Base-by-base conservation (phyloP, 176 grass and related monocot genomes). In the Pharus latifolius region DNA sequence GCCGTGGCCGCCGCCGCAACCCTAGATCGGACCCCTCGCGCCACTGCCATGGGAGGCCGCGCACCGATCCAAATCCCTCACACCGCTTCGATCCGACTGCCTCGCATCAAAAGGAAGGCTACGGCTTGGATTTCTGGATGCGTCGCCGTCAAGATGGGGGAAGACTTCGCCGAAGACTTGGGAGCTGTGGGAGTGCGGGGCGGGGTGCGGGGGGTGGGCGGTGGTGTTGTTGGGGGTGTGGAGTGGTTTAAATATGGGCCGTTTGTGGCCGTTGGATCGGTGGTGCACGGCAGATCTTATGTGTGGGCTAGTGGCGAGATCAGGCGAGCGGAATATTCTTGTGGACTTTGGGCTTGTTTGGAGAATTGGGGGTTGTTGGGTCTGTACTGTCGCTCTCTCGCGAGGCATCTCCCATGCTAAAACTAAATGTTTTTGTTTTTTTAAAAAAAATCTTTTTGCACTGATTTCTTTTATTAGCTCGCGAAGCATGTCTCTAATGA, bases 81-180 rank as follows among this genome's bases (percentile, higher is more conserved):
- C n/a, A 14, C 24, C 56, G 38, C 48, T 56, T 63, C 63, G 83
- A 75, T 75, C 63, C 55, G 49, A 47, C n/a, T 48, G 11, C 49
- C 70, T 55, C 41, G 63, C 83, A 75, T 85, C 70, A 49, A 79
- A 34, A 48, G 38, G 34, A 61, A 29, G 48, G 49, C 48, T 25
- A 17, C 1, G 63, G 35, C 6, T 38, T 33, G 54, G 54, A 52
- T 19, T 68, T 62, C n/a, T 69, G 48, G 14, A 37, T 17, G 46
- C n/a, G 76, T 44, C 70, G 76, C 37, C 70, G 63, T 14, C 70
- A 63, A 80, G 83, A 85, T 80, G 28, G 68, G 35, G 17, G 72
- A 58, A 74, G 83, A 80, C 83, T 79, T 66, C 63, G 47, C 76
- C 63, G 83, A 69, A 68, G 76, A 74, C 82, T 48, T 15, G 46